A percentile compares a stretch with the other conserved stretches of the same genome.
Conservation (phyloP, 345 rosid species). For the Populus alba region DNA sequence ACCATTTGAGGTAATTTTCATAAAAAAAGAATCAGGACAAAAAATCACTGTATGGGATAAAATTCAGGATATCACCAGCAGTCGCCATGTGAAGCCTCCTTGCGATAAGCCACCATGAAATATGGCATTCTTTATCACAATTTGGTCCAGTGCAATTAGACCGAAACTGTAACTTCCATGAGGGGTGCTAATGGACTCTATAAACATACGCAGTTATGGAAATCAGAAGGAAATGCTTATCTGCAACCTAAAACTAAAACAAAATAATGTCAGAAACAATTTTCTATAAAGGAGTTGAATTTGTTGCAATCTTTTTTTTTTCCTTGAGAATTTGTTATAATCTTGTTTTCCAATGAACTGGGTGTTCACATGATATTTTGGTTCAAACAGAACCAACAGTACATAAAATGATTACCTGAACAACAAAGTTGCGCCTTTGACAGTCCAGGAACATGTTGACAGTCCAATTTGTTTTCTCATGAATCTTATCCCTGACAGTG, state of each 20-base stretch:
- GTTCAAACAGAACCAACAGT: background rate
- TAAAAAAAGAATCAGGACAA: background rate
- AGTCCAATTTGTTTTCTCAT: constrained; percentile 74
- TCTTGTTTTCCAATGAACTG: background rate
- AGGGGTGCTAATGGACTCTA: background rate
- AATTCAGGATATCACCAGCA: background rate
- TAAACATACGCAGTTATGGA: background rate
- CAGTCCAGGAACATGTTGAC: constrained; percentile 92
- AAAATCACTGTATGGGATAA: background rate
- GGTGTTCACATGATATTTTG: background rate
- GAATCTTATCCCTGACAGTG: constrained; percentile 82
- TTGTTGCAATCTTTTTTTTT: background rate
- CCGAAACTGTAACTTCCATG: background rate
- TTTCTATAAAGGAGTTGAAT: background rate
- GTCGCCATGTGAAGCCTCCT: background rate
- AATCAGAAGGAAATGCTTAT: background rate
- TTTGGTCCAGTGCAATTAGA: background rate
- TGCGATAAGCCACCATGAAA: background rate
- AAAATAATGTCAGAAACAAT: background rate
- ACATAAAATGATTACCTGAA: constrained; percentile 61
- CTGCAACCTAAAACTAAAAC: background rate
- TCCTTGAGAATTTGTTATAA: background rate
- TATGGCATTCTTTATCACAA: background rate
- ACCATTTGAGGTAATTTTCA: background rate
- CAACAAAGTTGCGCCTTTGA: constrained; percentile 92